These are phyloP conservation scores for Populus hybrid DNA, from an alignment of 441 rosid genomes.

Conservation along the genomic window DNA sequence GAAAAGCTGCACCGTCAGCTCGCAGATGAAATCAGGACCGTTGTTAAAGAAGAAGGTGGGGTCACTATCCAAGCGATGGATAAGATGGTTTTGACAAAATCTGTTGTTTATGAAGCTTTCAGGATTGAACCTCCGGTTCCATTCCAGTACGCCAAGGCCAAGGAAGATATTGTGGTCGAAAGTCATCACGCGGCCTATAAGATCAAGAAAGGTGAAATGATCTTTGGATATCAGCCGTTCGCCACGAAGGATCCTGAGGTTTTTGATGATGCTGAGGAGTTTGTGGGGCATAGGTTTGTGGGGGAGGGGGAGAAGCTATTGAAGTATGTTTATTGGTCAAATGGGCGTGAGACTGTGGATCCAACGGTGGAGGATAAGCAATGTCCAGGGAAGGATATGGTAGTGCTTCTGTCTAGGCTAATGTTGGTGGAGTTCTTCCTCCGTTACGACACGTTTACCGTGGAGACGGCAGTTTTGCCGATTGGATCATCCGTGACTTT, in stretches of 20 bases:
- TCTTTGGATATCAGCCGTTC: slow-evolving; percentile 2
- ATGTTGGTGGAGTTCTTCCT: background rate
- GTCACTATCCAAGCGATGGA: background rate
- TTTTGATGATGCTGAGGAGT: background rate
- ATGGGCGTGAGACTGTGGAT: background rate
- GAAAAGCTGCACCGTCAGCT: background rate
- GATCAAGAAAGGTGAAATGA: slow-evolving; percentile 1
- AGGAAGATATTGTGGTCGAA: background rate
- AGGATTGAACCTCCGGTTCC: slow-evolving; percentile 2
- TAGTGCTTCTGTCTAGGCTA: background rate
- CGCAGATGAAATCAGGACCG: slow-evolving; percentile 3
- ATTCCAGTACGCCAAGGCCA: background rate
- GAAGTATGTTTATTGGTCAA: slow-evolving; percentile 1
- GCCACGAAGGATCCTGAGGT: background rate
- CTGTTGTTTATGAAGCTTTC: background rate
- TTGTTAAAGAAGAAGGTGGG: background rate
- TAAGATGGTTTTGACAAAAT: background rate
- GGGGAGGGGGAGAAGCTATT: background rate
- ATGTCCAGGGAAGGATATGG: slow-evolving; percentile 1
- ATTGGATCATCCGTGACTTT: background rate
- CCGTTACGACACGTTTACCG: background rate
- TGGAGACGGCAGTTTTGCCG: background rate
- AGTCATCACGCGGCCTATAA: background rate
- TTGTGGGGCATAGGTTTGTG: slow-evolving; percentile 3
- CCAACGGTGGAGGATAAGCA: slow-evolving; percentile 5